phyloP scores from a whole-genome alignment of 2,329 filamentous ascomycete genomes.

The Alternaria sp. region DNA sequence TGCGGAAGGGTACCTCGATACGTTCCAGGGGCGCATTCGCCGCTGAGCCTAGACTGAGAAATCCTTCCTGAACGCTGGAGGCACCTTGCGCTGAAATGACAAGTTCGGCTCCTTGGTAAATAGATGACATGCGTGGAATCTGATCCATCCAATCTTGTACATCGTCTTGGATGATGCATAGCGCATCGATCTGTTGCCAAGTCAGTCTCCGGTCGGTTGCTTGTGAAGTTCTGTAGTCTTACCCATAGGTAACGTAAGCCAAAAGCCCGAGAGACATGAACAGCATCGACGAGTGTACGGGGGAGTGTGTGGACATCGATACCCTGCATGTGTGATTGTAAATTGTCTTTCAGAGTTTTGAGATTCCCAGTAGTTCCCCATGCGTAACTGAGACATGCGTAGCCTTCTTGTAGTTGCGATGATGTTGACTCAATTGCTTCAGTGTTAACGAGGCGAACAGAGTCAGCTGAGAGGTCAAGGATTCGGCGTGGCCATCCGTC shows the following conservation, averaged over 20 bases:
- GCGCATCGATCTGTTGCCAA: not conserved
- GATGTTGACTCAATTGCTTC: not conserved
- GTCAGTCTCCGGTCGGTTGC: not conserved
- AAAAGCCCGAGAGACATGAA: not conserved
- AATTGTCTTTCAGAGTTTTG: not conserved
- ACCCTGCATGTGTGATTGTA: not conserved
- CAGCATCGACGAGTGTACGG: not conserved
- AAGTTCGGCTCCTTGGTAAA: slow-evolving; percentile 3
- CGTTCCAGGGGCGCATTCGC: not conserved
- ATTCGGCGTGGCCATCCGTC: slow-evolving; percentile 4
- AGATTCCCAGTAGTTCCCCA: not conserved
- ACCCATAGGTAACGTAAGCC: slow-evolving; percentile 5
- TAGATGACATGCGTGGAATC: slow-evolving; percentile 1
- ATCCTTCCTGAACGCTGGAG: not conserved
- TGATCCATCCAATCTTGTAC: slow-evolving; percentile 1
- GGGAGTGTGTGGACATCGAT: not conserved
- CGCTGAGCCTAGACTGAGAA: not conserved
- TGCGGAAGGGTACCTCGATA: not conserved
- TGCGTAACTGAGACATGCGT: slow-evolving; percentile 8
- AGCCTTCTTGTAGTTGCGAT: not conserved
- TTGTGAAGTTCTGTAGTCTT: not conserved
- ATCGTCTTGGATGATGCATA: slow-evolving; percentile 6
- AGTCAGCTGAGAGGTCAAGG: not conserved
- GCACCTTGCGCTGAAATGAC: slow-evolving; percentile 6
- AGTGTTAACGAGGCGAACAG: not conserved